Conservation (phyloP, 2,329 filamentous ascomycete genomes). For the Fusarium beomiforme region DNA sequence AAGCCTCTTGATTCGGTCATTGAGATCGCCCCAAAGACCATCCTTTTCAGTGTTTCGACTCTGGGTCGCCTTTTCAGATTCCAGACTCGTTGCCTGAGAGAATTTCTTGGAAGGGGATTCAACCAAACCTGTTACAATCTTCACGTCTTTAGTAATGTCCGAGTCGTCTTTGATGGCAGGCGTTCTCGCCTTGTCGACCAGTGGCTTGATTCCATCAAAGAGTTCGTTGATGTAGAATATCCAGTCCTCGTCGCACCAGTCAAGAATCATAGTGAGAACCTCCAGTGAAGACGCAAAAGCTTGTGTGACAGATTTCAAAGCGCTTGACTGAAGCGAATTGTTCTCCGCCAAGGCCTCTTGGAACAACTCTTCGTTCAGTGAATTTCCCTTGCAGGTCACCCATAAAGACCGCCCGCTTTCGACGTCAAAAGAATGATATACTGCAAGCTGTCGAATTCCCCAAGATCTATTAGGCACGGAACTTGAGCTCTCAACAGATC, state of each 20-base stretch:
- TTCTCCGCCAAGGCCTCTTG: neutral
- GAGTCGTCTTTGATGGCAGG: neutral
- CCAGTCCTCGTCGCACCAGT: constrained; percentile 33
- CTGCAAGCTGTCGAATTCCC: constrained; percentile 21
- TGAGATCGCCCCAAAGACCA: neutral
- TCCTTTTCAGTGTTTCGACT: neutral
- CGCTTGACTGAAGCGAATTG: neutral
- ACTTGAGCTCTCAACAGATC: constrained; percentile 16
- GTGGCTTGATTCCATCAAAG: neutral
- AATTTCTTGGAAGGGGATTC: neutral
- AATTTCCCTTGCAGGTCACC: constrained; percentile 26
- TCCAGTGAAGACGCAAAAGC: constrained; percentile 3
- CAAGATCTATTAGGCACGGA: neutral
- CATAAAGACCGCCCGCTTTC: neutral
- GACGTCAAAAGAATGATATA: constrained; percentile 30
- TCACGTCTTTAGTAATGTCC: neutral
- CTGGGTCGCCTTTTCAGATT: neutral
- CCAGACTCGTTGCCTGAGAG: neutral
- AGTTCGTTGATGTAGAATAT: constrained; percentile 26
- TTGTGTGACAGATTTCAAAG: neutral
- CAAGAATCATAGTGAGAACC: constrained; percentile 4
- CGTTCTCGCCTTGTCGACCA: neutral
- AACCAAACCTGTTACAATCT: neutral
- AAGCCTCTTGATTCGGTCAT: neutral
- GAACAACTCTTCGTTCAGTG: neutral